These are phyloP conservation scores for Mortierella sp. DNA, from an alignment of 371 early-diverging fungal genomes.

Conservation along the genomic window DNA sequence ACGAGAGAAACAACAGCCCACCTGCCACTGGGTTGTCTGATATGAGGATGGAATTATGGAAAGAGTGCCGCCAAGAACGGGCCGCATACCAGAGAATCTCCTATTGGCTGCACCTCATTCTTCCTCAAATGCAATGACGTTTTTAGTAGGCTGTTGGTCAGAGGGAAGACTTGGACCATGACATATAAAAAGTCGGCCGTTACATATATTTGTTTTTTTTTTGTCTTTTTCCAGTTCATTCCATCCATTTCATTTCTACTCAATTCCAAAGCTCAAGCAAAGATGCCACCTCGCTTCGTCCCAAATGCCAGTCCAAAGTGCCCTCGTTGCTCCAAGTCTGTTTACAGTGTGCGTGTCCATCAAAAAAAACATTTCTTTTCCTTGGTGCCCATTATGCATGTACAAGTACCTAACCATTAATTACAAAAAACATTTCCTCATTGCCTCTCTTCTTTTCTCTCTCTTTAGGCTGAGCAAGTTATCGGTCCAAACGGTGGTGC, in stretches of 20 bases:
- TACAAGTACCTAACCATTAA: background rate
- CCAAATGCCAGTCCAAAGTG: constrained; percentile 36
- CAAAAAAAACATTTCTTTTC: background rate
- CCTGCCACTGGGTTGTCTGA: no score
- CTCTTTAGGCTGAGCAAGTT: constrained; percentile 48
- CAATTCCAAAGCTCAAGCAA: background rate
- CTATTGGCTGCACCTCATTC: no score
- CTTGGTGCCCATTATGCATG: background rate
- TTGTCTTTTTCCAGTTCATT: constrained; percentile 5
- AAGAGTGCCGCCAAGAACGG: no score
- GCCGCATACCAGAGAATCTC: no score
- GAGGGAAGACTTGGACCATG: no score
- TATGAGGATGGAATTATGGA: no score
- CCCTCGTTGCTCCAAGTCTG: constrained; percentile 52
- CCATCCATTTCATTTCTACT: constrained; percentile 1
- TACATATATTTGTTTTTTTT: background rate
- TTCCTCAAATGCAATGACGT: no score
- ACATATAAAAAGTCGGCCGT: no score
- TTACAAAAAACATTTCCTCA: background rate
- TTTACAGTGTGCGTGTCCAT: constrained; percentile 35
- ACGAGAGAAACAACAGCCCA: no score
- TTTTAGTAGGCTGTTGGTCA: no score
- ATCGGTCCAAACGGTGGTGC: constrained; percentile 47
- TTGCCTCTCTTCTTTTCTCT: background rate
- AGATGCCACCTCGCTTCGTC: constrained; percentile 54